Conservation (phyloP, 2,329 filamentous ascomycete species). For the Passalora sequoiae region DNA sequence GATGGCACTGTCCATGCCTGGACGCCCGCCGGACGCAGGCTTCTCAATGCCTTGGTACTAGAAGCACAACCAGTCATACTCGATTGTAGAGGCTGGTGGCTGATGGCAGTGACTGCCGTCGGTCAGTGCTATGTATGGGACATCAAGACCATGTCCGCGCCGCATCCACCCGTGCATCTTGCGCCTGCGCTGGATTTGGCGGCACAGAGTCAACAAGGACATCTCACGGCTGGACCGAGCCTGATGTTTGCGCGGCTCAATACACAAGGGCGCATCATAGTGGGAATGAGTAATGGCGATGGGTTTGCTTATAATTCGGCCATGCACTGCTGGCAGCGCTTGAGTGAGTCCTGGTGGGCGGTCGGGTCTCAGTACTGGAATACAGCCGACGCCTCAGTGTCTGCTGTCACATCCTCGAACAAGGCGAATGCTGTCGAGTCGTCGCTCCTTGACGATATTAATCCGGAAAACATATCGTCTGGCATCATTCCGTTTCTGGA, state of each 20-base stretch:
- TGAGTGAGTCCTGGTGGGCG: conserved; percentile 98
- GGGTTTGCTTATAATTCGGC: conserved; percentile 82
- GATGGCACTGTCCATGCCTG: conserved; percentile 86
- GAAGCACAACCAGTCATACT: conserved; percentile 93
- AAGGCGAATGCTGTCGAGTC: conserved; percentile 13
- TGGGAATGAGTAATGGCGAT: conserved; percentile 92
- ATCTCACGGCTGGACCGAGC: conserved; percentile 73
- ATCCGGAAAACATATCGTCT: conserved; percentile 65
- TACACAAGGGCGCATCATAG: conserved; percentile 74
- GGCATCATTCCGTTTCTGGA: conserved; percentile 92
- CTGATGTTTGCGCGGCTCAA: conserved; percentile 90
- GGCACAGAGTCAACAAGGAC: conserved; percentile 68
- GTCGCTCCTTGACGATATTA: conserved; percentile 41
- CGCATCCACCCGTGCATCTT: conserved; percentile 84
- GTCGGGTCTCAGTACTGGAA: conserved; percentile 99
- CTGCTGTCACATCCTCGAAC: conserved; percentile 65
- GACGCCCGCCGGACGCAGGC: conserved; percentile 82
- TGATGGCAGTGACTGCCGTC: conserved; percentile 81
- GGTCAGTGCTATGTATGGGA: conserved; percentile 95
- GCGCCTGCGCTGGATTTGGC: conserved; percentile 86
- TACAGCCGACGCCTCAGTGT: conserved; percentile 84
- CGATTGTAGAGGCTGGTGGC: conserved; percentile 82
- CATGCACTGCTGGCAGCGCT: conserved; percentile 87
- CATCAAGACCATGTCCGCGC: conserved; percentile 66
- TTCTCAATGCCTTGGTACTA: conserved; percentile 77